Evolutionary conservation across 805 yeast species (phyloP).

Genomic region (Candida krabiensis): DNA sequence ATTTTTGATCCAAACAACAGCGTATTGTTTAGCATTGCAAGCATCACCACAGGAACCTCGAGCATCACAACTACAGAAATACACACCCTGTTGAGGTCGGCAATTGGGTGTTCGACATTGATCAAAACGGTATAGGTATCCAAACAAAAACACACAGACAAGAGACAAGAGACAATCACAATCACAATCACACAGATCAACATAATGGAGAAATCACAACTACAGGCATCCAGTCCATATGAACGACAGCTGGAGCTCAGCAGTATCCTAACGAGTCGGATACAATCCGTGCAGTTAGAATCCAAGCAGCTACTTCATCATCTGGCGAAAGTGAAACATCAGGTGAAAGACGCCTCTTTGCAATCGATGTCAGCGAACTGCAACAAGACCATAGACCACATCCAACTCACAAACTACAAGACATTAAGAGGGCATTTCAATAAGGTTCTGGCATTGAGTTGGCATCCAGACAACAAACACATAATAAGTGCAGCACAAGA

Average conservation of each 20-base stretch:
- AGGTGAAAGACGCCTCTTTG: conserved; percentile 29
- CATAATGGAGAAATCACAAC: neutral
- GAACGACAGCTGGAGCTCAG: conserved; percentile 27
- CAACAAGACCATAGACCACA: conserved; percentile 7
- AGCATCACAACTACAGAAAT: too few species aligned
- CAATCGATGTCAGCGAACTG: conserved; percentile 27
- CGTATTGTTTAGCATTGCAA: too few species aligned
- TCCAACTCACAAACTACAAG: conserved; percentile 22
- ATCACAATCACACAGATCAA: too few species aligned
- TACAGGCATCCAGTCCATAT: conserved; percentile 13
- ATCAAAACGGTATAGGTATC: too few species aligned
- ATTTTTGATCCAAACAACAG: too few species aligned
- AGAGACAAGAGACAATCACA: too few species aligned
- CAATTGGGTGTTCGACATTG: too few species aligned
- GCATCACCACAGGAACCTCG: too few species aligned
- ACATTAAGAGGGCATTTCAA: conserved; percentile 65
- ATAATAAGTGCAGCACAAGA: conserved; percentile 81
- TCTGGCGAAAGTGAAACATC: conserved; percentile 27
- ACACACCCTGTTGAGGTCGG: too few species aligned
- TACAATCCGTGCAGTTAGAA: conserved; percentile 27
- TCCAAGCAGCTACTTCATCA: conserved; percentile 27
- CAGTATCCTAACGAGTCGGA: conserved; percentile 19
- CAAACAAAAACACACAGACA: too few species aligned
- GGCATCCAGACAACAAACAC: conserved; percentile 65
- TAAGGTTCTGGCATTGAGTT: conserved; percentile 66